Base-by-base conservation (phyloP, 2,329 filamentous ascomycete genomes). In the Xenoacremonium recifei region DNA sequence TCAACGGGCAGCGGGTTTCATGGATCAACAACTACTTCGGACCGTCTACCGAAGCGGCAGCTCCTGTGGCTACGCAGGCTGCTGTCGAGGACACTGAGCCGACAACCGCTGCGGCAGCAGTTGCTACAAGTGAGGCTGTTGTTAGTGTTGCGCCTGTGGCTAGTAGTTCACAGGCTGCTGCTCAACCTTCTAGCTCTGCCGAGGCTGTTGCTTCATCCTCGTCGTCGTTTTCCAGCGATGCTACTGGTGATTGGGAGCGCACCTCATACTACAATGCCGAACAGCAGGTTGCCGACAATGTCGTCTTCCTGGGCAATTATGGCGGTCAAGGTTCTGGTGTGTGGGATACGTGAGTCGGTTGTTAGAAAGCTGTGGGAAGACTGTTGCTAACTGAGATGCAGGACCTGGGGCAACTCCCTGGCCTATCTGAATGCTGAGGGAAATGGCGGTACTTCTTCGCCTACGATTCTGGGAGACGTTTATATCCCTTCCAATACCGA, bases 11-110 rank as follows among this genome's bases (percentile, higher is more conserved):
- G 35, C 66, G 73, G 4, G 72, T 76, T 19, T 75, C 76, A 7
- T 85, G 80, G 81, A 60, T 65, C 40, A 85, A 85, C 64, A 65
- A 72, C 48, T 83, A 70, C 40, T 66, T 64, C 44, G 76, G 72
- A 32, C 61, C 63, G n/a, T 43, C 50, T 9, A 45, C 51, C 13
- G 35, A 49, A 11, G 47, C 45, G 4, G 47, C 54, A 17, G 39
- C 55, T 32, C 18, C 49, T 25, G 39, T 44, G 17, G 37, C 51
- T 17, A 23, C 51, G 21, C 35, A 50, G 20, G 34, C 51, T n/a
- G 31, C 31, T n/a, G 7, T 5, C 6, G 12, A 16, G 13, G 31
- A 34, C 15, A 37, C 48, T 10, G 30, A 41, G n/a, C 40, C 50
- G n/a, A 33, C 55, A 19, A 47, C 44, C n/a, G 43, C 43, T 21